Evolutionary conservation across 2,329 filamentous ascomycete species (phyloP), one percentile per base, ranked within the genome.

Genomic region (Verruconis gallopava): DNA sequence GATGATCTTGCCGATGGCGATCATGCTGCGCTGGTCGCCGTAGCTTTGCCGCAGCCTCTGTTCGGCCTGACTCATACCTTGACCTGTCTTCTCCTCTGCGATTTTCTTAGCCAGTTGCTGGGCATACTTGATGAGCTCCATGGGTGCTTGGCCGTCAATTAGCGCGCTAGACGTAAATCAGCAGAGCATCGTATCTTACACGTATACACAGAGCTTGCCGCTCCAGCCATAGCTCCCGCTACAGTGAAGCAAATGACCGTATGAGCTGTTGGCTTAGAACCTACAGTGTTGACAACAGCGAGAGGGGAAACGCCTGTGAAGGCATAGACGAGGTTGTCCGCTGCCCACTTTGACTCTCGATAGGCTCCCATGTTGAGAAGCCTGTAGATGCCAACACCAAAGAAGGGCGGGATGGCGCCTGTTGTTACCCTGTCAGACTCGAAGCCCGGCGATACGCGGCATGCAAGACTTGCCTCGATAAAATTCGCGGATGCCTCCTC

Each of bases 101-200:
- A 88, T 75, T 45, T 89, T 66, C 9, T 86, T 81, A 2, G 85
- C 86, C 15, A 91, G 81, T 58, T 93, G 85, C 13, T 85, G 83
- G 57, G 81, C 88, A 45, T 91, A 69, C 60, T 93, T 93, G n/a
- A 83, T 88, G 58, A 93, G 71, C 60, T 93, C 85, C 56, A 93
- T 93, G 1, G 85, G 85, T 55, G 77, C 77, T 81, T 44, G 5
- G 25, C 14, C 39, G 21, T n/a, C n/a, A n/a, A n/a, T n/a, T n/a
- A n/a, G n/a, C n/a, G n/a, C n/a, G n/a, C n/a, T n/a, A n/a, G n/a
- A n/a, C n/a, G n/a, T n/a, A n/a, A 6, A 38, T 34, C 15, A 4
- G 4, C 13, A n/a, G 20, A 20, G 44, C 37, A 19, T 5, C 14
- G 11, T 22, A 11, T 43, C 60, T 39, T 51, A 65, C 85, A 93